Evolutionary conservation across 192 early-diverging fungal species (phyloP), one percentile per base, ranked within the genome.

Genomic region (Fimicolochytrium jonesii): DNA sequence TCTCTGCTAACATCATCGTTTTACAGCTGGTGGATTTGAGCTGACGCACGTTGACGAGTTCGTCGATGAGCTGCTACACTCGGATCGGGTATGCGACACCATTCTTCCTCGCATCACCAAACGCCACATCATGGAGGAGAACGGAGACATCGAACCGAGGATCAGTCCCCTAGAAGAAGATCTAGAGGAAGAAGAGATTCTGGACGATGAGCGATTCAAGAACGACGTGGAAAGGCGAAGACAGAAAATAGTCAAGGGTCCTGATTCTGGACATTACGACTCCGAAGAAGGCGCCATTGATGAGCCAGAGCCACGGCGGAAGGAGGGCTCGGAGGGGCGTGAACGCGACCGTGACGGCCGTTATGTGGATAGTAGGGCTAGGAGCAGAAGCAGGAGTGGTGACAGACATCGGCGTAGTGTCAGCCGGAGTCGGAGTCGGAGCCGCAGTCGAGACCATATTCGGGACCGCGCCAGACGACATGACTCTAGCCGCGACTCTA

Each of bases 31-130:
- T 1, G 76, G 75, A 6, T 78, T 66, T 32, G 67, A 70, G 30
- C 60, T 91, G 7, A 85, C 86, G 4, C 75, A 84, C 61, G 87
- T 99, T 86, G 95, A 97, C 62, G 87, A 92, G 68, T 95, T 97
- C 68, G 82, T 94, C 29, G 92, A 99, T 67, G 72, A 86, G 25
- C 73, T 98, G 22, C 73, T 98, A 47, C 66, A 77, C 11, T 83
- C 89, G 23, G 85, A 90, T 15, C 81, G 87, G 32, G 89, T 91
- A 3, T 97, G 90, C 59, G 90, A 92, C 72, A 85, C 89, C 1
- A 90, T 93, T n/a, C 68, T 99, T 30, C 96, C 96, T 2, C 79
- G 86, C 28, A 60, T 99, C 17, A 83, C 83, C 4, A 89, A 88
- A 30, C 82, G 95, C 10, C 64, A 89, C 60, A 71, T 87, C 11